These are phyloP conservation scores for Pichia manshurica DNA, from an alignment of 805 yeast species.

Conservation along the genomic window DNA sequence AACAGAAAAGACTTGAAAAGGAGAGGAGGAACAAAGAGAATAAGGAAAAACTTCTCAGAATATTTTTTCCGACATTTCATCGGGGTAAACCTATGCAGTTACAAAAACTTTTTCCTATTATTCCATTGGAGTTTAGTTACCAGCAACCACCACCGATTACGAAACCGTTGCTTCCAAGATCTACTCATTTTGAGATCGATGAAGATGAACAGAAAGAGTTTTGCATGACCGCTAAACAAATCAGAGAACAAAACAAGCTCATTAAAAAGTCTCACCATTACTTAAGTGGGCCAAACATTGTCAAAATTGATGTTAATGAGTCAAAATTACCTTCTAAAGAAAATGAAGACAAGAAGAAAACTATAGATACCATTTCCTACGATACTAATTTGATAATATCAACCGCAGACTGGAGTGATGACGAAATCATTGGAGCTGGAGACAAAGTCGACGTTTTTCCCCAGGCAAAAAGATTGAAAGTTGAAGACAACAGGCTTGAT, in stretches of 20 bases:
- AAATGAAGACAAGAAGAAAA: constrained; percentile 14
- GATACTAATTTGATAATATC: constrained; percentile 57
- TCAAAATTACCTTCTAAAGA: constrained; percentile 20
- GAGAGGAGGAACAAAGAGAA: constrained; percentile 29
- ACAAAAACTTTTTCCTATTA: constrained; percentile 58
- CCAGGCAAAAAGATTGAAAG: constrained; percentile 23
- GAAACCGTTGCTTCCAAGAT: constrained; percentile 53
- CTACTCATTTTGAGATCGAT: constrained; percentile 54
- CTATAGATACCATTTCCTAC: constrained; percentile 25
- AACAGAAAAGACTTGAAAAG: constrained; percentile 11
- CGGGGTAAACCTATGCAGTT: constrained; percentile 51
- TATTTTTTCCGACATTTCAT: constrained; percentile 60
- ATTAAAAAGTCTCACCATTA: constrained; percentile 9
- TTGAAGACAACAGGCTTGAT: constrained; percentile 34
- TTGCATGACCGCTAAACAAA: constrained; percentile 27
- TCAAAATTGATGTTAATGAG: constrained; percentile 27
- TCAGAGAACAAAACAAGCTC: constrained; percentile 14
- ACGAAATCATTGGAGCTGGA: constrained; percentile 49
- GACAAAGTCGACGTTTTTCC: constrained; percentile 19
- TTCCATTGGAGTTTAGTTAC: constrained; percentile 48
- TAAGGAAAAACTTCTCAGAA: constrained; percentile 33
- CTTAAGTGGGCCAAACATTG: constrained; percentile 20
- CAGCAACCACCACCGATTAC: constrained; percentile 42
- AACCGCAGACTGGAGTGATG: constrained; percentile 76
- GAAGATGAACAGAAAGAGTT: constrained; percentile 54